Evolutionary conservation across 352 stramenopile genomes (phyloP), one percentile per base, ranked within the genome.

Genomic region (Saprolegnia parasitica): DNA sequence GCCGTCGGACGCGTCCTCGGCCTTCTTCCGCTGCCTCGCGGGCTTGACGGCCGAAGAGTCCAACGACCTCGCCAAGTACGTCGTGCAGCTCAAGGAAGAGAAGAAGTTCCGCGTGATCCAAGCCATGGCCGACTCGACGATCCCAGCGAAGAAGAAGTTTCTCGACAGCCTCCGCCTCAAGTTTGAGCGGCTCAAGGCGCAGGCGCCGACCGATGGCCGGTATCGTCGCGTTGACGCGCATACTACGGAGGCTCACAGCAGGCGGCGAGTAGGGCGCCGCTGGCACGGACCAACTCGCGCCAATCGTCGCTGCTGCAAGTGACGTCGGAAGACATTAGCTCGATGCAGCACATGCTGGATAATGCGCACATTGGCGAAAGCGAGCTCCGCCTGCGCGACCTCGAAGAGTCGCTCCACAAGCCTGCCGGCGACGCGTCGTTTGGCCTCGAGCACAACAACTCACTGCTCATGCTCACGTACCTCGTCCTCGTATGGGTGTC

Each of bases 91-190:
- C 68, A 83, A 86, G 26, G 80, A 86, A 42, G 81, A 90, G 72
- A 94, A 94, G 72, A 84, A 94, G 77, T 94, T 89, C 71, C 86
- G 86, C 40, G 86, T 94, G 65, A 91, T 94, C 66, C 86, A 88
- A 49, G 84, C 86, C 40, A 90, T 94, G 82, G 83, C 83, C 62
- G 84, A 92, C 71, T 84, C 81, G 21, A 86, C 83, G 37, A 71
- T 90, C 0, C 81, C 90, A 11, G 86, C 84, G 60, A 94, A 94
- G 74, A 86, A 89, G 68, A 86, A 85, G 56, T 94, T 92, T 49
- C 73, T 94, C 5, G 45, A 80, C 21, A 86, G 79, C 46, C 65
- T 94, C 54, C 79, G 80, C 56, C 80, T 86, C 57, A 91, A 92
- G 73, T 90, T 93, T 67, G 71, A 80, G 18, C 72, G 79, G 52